Percentiles rank a stretch among this genome's conserved stretches.
These are phyloP conservation scores for Phytophthora crassamura DNA, from an alignment of 352 stramenopile genomes.

Conservation along the genomic window DNA sequence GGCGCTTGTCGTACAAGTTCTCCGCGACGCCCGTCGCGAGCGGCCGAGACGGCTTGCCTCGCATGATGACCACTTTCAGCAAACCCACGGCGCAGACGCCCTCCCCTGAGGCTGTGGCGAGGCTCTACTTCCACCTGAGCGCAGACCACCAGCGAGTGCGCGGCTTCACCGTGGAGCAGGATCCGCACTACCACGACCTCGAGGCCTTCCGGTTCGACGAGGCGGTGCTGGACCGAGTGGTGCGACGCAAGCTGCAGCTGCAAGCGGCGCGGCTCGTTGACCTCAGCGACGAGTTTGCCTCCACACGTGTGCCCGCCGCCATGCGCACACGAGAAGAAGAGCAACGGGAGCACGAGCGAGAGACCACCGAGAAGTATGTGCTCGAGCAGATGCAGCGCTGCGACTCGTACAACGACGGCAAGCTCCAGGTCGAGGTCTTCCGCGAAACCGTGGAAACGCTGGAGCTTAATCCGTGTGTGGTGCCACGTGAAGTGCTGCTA, in stretches of 20 bases:
- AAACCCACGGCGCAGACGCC: slow-evolving; percentile 54
- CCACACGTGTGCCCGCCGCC: slow-evolving; percentile 53
- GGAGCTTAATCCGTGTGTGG: slow-evolving; percentile 38
- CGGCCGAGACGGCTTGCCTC: slow-evolving; percentile 41
- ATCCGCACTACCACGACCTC: slow-evolving; percentile 65
- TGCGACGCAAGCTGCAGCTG: slow-evolving; percentile 64
- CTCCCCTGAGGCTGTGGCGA: slow-evolving; percentile 50
- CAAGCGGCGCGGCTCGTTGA: slow-evolving; percentile 48
- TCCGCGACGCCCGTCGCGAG: slow-evolving; percentile 40
- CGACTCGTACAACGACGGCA: slow-evolving; percentile 73
- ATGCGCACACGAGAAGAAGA: slow-evolving; percentile 46
- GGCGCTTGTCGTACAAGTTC: slow-evolving; percentile 69
- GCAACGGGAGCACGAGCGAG: slow-evolving; percentile 44
- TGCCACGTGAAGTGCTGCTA: slow-evolving; percentile 55
- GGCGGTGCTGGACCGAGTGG: slow-evolving; percentile 55
- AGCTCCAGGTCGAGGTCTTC: slow-evolving; percentile 55
- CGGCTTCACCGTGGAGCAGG: slow-evolving; percentile 69
- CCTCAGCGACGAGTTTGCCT: slow-evolving; percentile 71
- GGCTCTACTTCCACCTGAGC: slow-evolving; percentile 67
- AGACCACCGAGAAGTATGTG: slow-evolving; percentile 61
- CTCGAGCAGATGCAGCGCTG: slow-evolving; percentile 68
- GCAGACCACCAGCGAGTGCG: slow-evolving; percentile 44
- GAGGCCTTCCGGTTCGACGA: slow-evolving; percentile 60
- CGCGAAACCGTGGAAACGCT: slow-evolving; percentile 46
- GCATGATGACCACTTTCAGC: slow-evolving; percentile 70